phyloP scores from a whole-genome alignment of 2,329 filamentous ascomycete genomes.

The Sphaerostilbella broomeana region DNA sequence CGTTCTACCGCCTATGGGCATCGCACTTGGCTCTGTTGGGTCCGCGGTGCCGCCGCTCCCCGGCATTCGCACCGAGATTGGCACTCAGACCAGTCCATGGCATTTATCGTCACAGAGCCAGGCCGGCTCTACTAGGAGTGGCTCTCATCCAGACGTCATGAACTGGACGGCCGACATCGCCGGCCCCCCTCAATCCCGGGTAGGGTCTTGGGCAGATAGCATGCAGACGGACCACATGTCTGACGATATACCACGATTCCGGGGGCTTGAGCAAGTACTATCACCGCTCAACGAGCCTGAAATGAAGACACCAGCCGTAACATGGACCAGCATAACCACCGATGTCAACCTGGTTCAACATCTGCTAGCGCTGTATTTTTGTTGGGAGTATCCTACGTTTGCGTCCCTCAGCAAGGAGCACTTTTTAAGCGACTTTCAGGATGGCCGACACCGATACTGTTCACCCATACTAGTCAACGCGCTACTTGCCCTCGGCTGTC shows the following conservation, averaged over 20 bases:
- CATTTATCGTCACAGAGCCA: slow-evolving; percentile 42
- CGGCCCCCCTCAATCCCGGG: slow-evolving; percentile 37
- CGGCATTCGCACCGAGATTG: slow-evolving; percentile 31
- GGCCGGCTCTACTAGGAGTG: slow-evolving; percentile 38
- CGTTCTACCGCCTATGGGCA: slow-evolving; percentile 25
- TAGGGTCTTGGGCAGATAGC: slow-evolving; percentile 45
- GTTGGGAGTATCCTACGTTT: slow-evolving; percentile 71
- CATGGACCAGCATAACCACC: slow-evolving; percentile 56
- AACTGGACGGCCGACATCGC: slow-evolving; percentile 38
- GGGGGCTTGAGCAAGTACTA: slow-evolving; percentile 42
- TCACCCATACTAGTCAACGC: slow-evolving; percentile 61
- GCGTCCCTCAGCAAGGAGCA: slow-evolving; percentile 65
- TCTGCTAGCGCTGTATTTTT: slow-evolving; percentile 62
- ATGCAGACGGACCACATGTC: slow-evolving; percentile 29
- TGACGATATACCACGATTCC: slow-evolving; percentile 29
- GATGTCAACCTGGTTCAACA: slow-evolving; percentile 56
- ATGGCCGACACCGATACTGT: slow-evolving; percentile 57
- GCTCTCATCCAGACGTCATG: slow-evolving; percentile 41
- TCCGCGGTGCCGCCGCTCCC: slow-evolving; percentile 25
- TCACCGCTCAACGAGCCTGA: slow-evolving; percentile 39
- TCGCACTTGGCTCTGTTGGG: slow-evolving; percentile 24
- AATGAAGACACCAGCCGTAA: slow-evolving; percentile 34
- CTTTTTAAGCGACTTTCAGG: slow-evolving; percentile 59
- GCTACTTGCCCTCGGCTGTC: slow-evolving; percentile 58
- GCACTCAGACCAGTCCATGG: slow-evolving; percentile 38